These are phyloP conservation scores for Huiozyma naganishii DNA, from an alignment of 805 yeast species.

Conservation along the genomic window DNA sequence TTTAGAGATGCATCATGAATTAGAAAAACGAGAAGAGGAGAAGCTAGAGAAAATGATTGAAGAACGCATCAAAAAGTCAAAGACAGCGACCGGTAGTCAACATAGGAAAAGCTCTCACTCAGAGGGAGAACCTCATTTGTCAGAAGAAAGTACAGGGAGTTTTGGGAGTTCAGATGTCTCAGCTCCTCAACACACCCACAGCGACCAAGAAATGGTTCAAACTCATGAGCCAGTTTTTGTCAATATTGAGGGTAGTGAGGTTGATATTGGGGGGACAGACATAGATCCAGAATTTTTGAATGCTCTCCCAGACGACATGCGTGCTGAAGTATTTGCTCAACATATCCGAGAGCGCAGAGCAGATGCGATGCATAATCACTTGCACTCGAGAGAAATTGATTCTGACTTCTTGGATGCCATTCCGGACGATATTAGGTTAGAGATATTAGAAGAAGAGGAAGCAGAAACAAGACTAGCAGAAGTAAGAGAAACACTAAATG, in stretches of 20 bases:
- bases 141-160: constrained; percentile 1
- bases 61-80: constrained; percentile 15
- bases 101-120: not conserved
- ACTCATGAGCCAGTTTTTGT: constrained; percentile 51
- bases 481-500: constrained; percentile 1
- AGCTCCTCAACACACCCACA: constrained; percentile 8
- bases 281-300: constrained; percentile 85
- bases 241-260: constrained; percentile 62
- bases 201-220: not conserved
- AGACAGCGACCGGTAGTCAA: not conserved
- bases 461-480: constrained; percentile 16
- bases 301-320: constrained; percentile 85
- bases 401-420: constrained; percentile 72
- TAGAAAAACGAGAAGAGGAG: constrained; percentile 25
- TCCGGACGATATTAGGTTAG: constrained; percentile 56
- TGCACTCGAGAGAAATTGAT: constrained; percentile 54
- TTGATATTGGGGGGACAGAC: constrained; percentile 81
- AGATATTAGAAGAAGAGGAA: constrained; percentile 47
- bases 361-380: constrained; percentile 36
- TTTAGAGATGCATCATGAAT: constrained; percentile 25
- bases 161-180: not conserved
- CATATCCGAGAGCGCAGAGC: constrained; percentile 69
- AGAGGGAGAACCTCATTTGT: not conserved
- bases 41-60: constrained; percentile 13
- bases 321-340: constrained; percentile 83